Evolutionary conservation across 2,329 filamentous ascomycete species (phyloP).

Genomic region (Zarea fungicola): DNA sequence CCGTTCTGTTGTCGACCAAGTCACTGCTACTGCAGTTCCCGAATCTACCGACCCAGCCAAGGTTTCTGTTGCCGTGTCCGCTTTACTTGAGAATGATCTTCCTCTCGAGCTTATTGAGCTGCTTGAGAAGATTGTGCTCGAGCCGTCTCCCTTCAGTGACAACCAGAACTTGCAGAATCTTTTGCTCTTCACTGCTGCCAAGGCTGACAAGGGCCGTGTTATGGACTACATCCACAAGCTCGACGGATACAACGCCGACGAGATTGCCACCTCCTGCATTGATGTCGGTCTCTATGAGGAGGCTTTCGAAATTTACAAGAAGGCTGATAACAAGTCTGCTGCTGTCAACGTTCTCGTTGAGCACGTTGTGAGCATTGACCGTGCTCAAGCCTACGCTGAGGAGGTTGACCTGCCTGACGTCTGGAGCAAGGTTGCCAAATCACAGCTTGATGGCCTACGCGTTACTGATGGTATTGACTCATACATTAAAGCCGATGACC

Average conservation of each 20-base stretch:
- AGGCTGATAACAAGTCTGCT: constrained; percentile 81
- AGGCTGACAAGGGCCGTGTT: constrained; percentile 89
- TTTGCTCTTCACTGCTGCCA: constrained; percentile 91
- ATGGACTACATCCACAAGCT: constrained; percentile 96
- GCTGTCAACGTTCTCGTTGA: constrained; percentile 92
- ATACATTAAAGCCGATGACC: constrained; percentile 91
- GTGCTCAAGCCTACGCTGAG: constrained; percentile 92
- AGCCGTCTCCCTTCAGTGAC: constrained; percentile 97
- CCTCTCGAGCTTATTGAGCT: constrained; percentile 94
- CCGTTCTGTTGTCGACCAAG: constrained; percentile 89
- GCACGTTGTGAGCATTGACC: constrained; percentile 95
- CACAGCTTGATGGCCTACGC: constrained; percentile 91
- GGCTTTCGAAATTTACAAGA: constrained; percentile 98
- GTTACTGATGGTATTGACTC: constrained; percentile 91
- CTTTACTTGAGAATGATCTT: constrained; percentile 86
- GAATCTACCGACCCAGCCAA: constrained; percentile 90
- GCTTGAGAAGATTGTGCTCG: constrained; percentile 98
- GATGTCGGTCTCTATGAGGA: constrained; percentile 94
- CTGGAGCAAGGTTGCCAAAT: constrained; percentile 98
- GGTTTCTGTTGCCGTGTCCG: constrained; percentile 88
- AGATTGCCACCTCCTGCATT: constrained; percentile 89
- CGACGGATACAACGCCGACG: constrained; percentile 82
- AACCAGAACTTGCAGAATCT: constrained; percentile 95
- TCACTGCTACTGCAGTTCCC: constrained; percentile 90
- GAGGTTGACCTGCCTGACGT: constrained; percentile 91